phyloP scores from a whole-genome alignment of 371 early-diverging fungal genomes.

The Amoeboaphelidium occidentale region DNA sequence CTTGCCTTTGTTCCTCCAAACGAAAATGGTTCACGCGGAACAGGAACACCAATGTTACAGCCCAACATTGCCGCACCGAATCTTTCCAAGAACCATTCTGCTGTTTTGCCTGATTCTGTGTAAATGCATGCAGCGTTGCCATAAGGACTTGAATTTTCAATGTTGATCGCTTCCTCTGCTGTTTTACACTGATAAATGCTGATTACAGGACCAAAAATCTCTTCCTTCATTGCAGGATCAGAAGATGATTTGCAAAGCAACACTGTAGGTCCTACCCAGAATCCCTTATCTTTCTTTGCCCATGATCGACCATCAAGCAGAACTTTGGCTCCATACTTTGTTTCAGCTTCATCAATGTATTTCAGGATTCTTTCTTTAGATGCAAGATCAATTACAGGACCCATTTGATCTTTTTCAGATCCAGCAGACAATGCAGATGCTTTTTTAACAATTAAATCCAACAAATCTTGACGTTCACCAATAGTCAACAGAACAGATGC shows the following conservation, averaged over 20 bases:
- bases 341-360: conserved; percentile 24
- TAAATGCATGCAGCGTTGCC: conserved; percentile 49
- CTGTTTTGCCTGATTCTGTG: conserved; percentile 26
- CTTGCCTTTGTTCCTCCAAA: conserved; percentile 40
- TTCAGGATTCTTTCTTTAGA: conserved; percentile 25
- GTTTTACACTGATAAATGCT: conserved; percentile 22
- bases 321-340: conserved; percentile 21
- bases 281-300: conserved; percentile 11
- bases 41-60: conserved; percentile 46
- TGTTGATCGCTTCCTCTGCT: conserved; percentile 30
- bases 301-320: conserved; percentile 37
- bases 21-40: conserved; percentile 35
- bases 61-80: conserved; percentile 46
- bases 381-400: conserved; percentile 36
- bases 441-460: conserved; percentile 24
- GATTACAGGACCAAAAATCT: conserved; percentile 50
- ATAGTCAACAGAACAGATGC: conserved; percentile 38
- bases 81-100: conserved; percentile 29
- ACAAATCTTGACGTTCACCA: conserved; percentile 28
- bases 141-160: conserved; percentile 38
- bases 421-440: conserved; percentile 21
- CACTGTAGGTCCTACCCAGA: conserved; percentile 41
- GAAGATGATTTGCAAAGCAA: conserved; percentile 20
- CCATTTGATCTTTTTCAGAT: conserved; percentile 19
- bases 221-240: conserved; percentile 35